Evolutionary conservation across 2,329 filamentous ascomycete species (phyloP).

Genomic region (Xylariales sp.): DNA sequence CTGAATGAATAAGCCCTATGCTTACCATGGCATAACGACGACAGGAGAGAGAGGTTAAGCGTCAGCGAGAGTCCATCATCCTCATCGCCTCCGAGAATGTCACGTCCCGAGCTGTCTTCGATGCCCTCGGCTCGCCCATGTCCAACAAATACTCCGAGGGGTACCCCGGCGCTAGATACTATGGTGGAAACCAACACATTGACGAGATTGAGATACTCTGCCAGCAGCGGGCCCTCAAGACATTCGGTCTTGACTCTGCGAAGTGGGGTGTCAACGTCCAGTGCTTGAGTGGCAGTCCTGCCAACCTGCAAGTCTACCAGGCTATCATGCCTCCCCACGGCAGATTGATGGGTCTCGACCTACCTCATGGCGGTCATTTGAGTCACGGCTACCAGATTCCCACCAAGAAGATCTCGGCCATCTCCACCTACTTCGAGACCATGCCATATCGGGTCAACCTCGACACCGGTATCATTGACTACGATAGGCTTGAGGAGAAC

Average conservation of each 20-base stretch:
- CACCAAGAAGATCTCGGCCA: constrained; percentile 91
- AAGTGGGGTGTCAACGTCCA: constrained; percentile 99
- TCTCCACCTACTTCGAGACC: constrained; percentile 99
- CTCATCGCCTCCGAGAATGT: constrained; percentile 99
- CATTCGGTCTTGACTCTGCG: constrained; percentile 78
- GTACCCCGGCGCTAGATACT: constrained; percentile 96
- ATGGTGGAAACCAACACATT: constrained; percentile 98
- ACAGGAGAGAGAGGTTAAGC: constrained; percentile 87
- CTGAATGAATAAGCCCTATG: constrained; percentile 1
- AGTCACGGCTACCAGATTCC: constrained; percentile 98
- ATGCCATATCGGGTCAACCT: constrained; percentile 91
- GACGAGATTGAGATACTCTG: constrained; percentile 93
- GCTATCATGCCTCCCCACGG: constrained; percentile 95
- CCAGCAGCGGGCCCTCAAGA: constrained; percentile 87
- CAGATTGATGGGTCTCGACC: constrained; percentile 91
- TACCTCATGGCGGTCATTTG: constrained; percentile 91
- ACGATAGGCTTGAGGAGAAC: constrained; percentile 85
- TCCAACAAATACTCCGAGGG: constrained; percentile 99
- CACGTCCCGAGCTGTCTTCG: constrained; percentile 95
- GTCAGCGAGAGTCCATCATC: constrained; percentile 97
- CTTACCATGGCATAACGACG: constrained; percentile 9
- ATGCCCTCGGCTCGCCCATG: constrained; percentile 91
- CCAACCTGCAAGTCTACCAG: constrained; percentile 97
- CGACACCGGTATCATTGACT: constrained; percentile 94
- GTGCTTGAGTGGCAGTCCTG: constrained; percentile 85